A percentile compares a stretch with the other conserved stretches of the same genome.
phyloP scores from a whole-genome alignment of 2,329 filamentous ascomycete species.

The Magnaporthales sp. region DNA sequence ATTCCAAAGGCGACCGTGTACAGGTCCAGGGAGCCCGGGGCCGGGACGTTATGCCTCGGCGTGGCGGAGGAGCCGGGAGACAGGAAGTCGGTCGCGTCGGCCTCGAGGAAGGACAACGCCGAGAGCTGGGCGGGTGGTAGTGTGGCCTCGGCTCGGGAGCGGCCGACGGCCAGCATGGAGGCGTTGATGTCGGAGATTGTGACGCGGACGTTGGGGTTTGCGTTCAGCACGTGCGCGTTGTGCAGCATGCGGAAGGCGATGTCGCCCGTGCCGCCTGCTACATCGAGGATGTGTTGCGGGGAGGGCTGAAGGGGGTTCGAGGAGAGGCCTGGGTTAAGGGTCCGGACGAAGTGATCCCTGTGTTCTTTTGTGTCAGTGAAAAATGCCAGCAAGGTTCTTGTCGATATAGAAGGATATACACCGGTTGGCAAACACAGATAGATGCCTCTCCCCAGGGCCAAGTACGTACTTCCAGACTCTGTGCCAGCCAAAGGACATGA shows the following conservation, averaged over 20 bases:
- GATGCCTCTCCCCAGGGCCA: not conserved
- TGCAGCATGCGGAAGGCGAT: slow-evolving; percentile 95
- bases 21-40: slow-evolving; percentile 63
- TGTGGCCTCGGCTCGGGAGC: slow-evolving; percentile 59
- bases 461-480: slow-evolving; percentile 72
- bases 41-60: slow-evolving; percentile 1
- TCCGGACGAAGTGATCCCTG: slow-evolving; percentile 79
- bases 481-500: slow-evolving; percentile 97
- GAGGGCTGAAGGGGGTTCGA: slow-evolving; percentile 32
- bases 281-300: slow-evolving; percentile 75
- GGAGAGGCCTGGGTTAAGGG: slow-evolving; percentile 70
- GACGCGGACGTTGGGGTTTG: slow-evolving; percentile 71
- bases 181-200: slow-evolving; percentile 95
- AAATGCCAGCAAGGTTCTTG: not conserved
- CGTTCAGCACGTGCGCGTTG: slow-evolving; percentile 72
- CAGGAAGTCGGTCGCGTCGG: slow-evolving; percentile 75
- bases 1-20: slow-evolving; percentile 98
- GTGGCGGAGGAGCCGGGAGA: slow-evolving; percentile 46
- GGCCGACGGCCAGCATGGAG: slow-evolving; percentile 84
- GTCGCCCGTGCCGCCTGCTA: slow-evolving; percentile 93
- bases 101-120: slow-evolving; percentile 69
- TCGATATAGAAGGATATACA: not conserved
- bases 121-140: slow-evolving; percentile 47
- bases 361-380: slow-evolving; percentile 20
- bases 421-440: not conserved